Base-by-base conservation (phyloP, 2,329 filamentous ascomycete genomes). In the Epichloe sylvatica region DNA sequence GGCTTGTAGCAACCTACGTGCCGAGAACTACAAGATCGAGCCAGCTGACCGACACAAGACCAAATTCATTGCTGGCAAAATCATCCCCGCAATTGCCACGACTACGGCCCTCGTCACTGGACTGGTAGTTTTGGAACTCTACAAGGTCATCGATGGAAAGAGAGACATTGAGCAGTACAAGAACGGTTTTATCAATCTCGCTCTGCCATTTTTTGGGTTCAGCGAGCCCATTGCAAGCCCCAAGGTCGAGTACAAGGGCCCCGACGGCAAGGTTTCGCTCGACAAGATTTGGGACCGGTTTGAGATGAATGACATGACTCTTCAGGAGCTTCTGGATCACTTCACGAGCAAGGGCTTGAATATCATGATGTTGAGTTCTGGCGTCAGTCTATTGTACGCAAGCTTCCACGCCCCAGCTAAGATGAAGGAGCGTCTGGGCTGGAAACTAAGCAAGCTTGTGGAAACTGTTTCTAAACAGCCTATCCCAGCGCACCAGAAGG, bases 61-160 rank as follows among this genome's bases (percentile, higher is more conserved):
- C 54, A 98, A 98, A 74, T 97, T 98, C 69, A 98, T 98, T 64
- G 94, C 92, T 34, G 92, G 92, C 66, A 98, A 98, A 78, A 98
- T 98, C 59, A 98, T 98, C 57, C 92, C 92, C 21, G 92, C 92
- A 43, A 98, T 98, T 67, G 92, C 92, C 42, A 98, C 92, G 3
- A 97, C 92, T 0, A 98, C 92, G 3, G 91, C 92, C 3, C 74
- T 98, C 51, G 91, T 97, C 12, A 98, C 92, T 3, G 92, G 92
- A 51, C 76, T 98, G 43, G 89, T 98, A 48, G 78, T 94, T 15
- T 72, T 98, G 43, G 92, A 98, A 72, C 72, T 97, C 45, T 96
- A 87, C 82, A 98, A 98, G 80, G 79, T 98, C 55, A 75, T 98
- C 43, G 92, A 97, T 62, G 91, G 89, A 63, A 96, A 98, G 75